Evolutionary conservation across 1,284 basidiomycete genomes (phyloP), one percentile per base, ranked within the genome.

Genomic region (Malassezia japonica): DNA sequence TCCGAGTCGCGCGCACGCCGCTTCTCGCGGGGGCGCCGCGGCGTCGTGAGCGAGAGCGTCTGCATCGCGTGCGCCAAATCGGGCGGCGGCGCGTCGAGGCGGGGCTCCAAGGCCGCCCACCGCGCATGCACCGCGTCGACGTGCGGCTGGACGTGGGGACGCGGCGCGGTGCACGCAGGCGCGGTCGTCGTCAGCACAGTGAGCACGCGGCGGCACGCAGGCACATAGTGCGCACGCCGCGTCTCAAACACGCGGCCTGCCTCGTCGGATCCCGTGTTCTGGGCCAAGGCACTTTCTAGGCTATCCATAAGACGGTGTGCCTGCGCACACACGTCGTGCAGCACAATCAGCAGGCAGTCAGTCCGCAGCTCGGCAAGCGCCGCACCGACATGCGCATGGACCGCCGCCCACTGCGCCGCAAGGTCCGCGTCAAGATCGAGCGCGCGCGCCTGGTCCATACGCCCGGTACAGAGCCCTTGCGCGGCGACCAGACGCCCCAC

Each of bases 291-390:
- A 3, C 21, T 10, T 13, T 46, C 50, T 23, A 52, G 29, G 6
- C 27, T 33, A 32, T 32, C 24, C 25, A 53, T 41, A 9, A 41
- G 27, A 16, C 29, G 23, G 16, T 53, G 45, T 4, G 37, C 46
- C 32, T 53, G 45, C 8, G 36, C 23, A 33, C 46, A 53, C 23
- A 38, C 39, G 23, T 53, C 46, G 24, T 43, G 37, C 16, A 47
- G 28, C 15, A 40, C 36, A 12, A 53, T 23, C 3, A 36, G 29
- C 5, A 31, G 28, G 13, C 45, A 38, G 23, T 48, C 50, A n/a
- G 21, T 32, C 28, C 37, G 32, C 9, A 53, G 50, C 39, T 23
- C 9, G 25, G 3, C 31, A 24, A 24, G 27, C 4, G 21, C 5
- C 9, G 43, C 21, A 5, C 12, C 3, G 10, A 27, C 45, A 4